Percentiles rank a stretch among this genome's conserved stretches.
These are phyloP conservation scores for Huntiella omanensis DNA, from an alignment of 2,329 filamentous ascomycete species.

Conservation along the genomic window DNA sequence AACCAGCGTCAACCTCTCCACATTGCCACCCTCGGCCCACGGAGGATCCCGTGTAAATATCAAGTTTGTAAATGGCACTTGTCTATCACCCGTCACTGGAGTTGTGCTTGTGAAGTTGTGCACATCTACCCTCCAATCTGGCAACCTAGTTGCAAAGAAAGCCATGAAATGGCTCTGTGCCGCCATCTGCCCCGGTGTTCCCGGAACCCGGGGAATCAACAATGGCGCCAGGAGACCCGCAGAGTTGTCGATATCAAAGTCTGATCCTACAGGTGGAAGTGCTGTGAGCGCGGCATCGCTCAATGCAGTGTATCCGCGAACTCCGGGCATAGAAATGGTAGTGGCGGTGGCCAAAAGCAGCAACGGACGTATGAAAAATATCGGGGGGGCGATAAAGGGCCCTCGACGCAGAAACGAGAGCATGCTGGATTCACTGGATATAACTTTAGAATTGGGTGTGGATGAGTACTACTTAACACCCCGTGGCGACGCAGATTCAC, in stretches of 20 bases:
- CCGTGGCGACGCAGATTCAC: no score
- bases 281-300: slow-evolving; percentile 55
- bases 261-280: slow-evolving; percentile 51
- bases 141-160: slow-evolving; percentile 60
- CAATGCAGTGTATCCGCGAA: slow-evolving; percentile 30
- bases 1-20: slow-evolving; percentile 65
- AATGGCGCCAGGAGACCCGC: slow-evolving; percentile 72
- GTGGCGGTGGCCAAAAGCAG: background rate
- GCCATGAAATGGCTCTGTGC: slow-evolving; percentile 67
- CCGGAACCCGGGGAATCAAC: slow-evolving; percentile 71
- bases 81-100: slow-evolving; percentile 48
- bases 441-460: no score
- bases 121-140: slow-evolving; percentile 60
- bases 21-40: slow-evolving; percentile 54
- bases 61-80: slow-evolving; percentile 72
- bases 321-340: slow-evolving; percentile 1
- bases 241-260: slow-evolving; percentile 54
- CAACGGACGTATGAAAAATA: background rate
- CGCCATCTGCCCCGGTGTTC: slow-evolving; percentile 52
- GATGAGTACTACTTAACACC: no score
- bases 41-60: slow-evolving; percentile 79
- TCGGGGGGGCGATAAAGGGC: background rate
- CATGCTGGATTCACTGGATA: background rate
- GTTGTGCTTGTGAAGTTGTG: slow-evolving; percentile 85
- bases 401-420: background rate